Evolutionary conservation across 2,329 filamentous ascomycete species (phyloP).

Genomic region (Zymoseptoria brevis): DNA sequence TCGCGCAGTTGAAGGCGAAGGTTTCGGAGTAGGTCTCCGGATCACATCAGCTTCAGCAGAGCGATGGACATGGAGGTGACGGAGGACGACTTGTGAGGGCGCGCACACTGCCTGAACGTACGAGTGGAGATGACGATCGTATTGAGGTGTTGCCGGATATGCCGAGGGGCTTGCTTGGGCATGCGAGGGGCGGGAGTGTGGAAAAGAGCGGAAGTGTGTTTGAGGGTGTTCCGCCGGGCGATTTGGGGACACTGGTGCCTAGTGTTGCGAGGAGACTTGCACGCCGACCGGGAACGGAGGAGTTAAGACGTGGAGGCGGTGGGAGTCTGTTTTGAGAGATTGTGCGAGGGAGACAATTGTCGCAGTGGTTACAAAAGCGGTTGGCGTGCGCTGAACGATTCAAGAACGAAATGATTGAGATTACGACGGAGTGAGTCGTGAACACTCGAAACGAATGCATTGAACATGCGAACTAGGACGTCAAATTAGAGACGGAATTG

Average conservation of each 20-base stretch:
- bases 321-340: background rate
- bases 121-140: background rate
- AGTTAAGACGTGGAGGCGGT: background rate
- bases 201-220: background rate
- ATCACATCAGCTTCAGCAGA: background rate
- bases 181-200: background rate
- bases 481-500: no score
- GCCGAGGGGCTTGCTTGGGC: background rate
- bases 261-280: background rate
- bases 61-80: background rate
- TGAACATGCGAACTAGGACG: no score
- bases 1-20: conserved; percentile 71
- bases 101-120: background rate
- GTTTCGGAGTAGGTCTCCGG: conserved; percentile 15
- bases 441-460: no score
- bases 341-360: no score
- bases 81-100: background rate
- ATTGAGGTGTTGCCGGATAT: background rate
- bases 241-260: background rate
- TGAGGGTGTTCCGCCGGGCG: background rate
- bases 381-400: background rate
- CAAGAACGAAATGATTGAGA: no score
- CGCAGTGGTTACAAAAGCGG: no score
- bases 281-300: background rate
- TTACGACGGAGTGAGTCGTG: no score